A percentile compares a stretch with the other conserved stretches of the same genome.
phyloP scores from a whole-genome alignment of 192 early-diverging fungal species.

The Backusella mclennaniae region DNA sequence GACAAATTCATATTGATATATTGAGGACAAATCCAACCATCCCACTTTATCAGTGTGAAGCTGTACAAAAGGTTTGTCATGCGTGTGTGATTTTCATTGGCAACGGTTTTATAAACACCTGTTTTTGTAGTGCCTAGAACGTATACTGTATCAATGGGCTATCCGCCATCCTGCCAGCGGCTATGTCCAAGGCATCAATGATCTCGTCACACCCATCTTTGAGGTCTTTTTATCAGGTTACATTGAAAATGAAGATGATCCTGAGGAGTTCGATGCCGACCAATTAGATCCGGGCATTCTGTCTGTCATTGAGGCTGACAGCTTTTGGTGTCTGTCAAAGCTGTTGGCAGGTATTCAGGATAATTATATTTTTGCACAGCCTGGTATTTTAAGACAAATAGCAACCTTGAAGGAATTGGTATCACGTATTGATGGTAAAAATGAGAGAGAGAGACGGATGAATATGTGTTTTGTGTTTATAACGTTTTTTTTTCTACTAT shows the following conservation, averaged over 20 bases:
- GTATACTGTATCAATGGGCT: slow-evolving; percentile 96
- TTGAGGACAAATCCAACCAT: slow-evolving; percentile 85
- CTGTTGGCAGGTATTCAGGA: slow-evolving; percentile 98
- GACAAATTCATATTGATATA: slow-evolving; percentile 98
- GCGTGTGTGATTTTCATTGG: not conserved
- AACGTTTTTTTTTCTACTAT: not conserved
- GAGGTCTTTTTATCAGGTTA: slow-evolving; percentile 82
- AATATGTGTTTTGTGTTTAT: not conserved
- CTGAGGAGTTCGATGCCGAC: slow-evolving; percentile 52
- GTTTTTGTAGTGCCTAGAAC: slow-evolving; percentile 70
- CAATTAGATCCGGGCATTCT: slow-evolving; percentile 53
- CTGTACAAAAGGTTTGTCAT: slow-evolving; percentile 65
- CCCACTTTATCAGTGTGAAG: slow-evolving; percentile 75
- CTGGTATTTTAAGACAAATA: slow-evolving; percentile 93
- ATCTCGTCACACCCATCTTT: slow-evolving; percentile 95
- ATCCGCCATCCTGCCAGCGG: slow-evolving; percentile 97
- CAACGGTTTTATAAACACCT: not conserved
- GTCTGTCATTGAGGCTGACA: slow-evolving; percentile 86
- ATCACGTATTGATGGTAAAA: slow-evolving; percentile 82
- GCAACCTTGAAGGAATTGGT: slow-evolving; percentile 87
- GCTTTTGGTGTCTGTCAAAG: slow-evolving; percentile 96
- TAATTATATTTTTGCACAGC: slow-evolving; percentile 97
- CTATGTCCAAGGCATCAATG: slow-evolving; percentile 99
- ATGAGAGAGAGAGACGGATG: not conserved
- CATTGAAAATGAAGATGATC: slow-evolving; percentile 50